phyloP scores from a whole-genome alignment of 164 flowering plant genomes.

The Vitis rotundifolia region DNA sequence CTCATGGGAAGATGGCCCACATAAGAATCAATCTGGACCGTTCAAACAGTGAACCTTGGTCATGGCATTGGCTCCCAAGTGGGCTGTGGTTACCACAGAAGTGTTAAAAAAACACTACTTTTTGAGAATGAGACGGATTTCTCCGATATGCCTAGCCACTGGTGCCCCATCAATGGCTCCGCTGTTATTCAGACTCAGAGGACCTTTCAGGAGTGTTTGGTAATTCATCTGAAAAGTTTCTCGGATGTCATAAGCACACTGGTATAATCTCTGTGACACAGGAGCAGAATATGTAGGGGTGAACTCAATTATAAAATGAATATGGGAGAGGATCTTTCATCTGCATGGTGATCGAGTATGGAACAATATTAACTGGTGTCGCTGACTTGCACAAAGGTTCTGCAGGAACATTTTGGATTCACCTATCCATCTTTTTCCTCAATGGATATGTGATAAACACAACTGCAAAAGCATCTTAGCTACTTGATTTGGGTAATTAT shows the following conservation, averaged over 20 bases:
- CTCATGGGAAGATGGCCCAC: neutral
- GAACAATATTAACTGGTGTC: conserved; percentile 25
- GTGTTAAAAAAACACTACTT: no score
- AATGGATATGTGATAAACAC: neutral
- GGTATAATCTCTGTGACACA: neutral
- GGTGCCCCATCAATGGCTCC: neutral
- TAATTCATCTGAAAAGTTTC: neutral
- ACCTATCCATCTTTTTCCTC: neutral
- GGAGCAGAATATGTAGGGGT: neutral
- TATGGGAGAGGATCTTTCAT: conserved; percentile 3
- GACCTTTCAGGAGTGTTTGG: neutral
- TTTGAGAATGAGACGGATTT: no score
- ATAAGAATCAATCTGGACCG: neutral
- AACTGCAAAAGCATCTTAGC: conserved; percentile 4
- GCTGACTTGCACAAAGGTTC: conserved; percentile 13
- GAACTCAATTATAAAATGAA: conserved; percentile 1
- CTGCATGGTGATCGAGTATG: conserved; percentile 10
- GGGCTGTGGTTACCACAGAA: neutral
- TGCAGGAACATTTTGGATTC: neutral
- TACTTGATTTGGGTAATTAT: conserved; percentile 9
- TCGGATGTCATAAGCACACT: neutral
- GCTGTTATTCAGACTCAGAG: neutral
- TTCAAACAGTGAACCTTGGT: neutral
- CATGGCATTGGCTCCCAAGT: neutral
- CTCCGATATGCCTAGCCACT: no score